A percentile compares a stretch with the other conserved stretches of the same genome.
phyloP scores from a whole-genome alignment of 2,329 filamentous ascomycete species.

The Trichoderma simmonsii region DNA sequence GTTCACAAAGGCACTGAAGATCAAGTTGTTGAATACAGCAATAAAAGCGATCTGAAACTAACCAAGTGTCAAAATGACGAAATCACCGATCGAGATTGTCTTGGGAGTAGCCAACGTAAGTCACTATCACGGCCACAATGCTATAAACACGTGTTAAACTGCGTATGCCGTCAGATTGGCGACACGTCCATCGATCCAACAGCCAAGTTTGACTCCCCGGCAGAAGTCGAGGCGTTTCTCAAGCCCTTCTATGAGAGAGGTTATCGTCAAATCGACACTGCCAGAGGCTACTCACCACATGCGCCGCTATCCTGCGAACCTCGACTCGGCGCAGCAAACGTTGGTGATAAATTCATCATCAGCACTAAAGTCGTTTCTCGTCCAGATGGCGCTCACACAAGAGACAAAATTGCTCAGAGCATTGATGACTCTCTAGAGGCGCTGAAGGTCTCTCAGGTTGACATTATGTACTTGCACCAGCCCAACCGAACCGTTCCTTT shows the following conservation, averaged over 20 bases:
- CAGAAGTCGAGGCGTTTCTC: constrained; percentile 27
- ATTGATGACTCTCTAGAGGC: constrained; percentile 33
- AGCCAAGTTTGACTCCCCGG: constrained; percentile 24
- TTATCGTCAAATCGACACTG: constrained; percentile 6
- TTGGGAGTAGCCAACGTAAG: constrained; percentile 5
- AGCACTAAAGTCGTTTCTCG: constrained; percentile 35
- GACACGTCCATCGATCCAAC: constrained; percentile 23
- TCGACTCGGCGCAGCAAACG: constrained; percentile 29
- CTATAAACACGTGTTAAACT: neutral
- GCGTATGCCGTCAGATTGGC: constrained; percentile 21
- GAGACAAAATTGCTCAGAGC: constrained; percentile 28
- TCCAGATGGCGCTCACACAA: constrained; percentile 28
- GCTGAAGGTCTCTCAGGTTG: constrained; percentile 21
- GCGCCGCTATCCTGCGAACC: constrained; percentile 30
- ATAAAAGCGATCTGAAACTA: neutral
- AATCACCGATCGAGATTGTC: constrained; percentile 9
- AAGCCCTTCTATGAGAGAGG: constrained; percentile 8
- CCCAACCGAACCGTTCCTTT: constrained; percentile 5
- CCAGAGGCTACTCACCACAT: constrained; percentile 8
- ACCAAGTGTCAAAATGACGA: neutral
- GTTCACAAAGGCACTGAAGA: neutral
- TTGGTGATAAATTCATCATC: constrained; percentile 31
- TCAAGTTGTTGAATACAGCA: neutral
- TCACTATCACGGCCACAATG: neutral
- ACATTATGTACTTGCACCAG: constrained; percentile 7